Percentiles rank a stretch among this genome's conserved stretches.
phyloP scores from a whole-genome alignment of 768 basidiomycete species.

The Gautieria morchelliformis region DNA sequence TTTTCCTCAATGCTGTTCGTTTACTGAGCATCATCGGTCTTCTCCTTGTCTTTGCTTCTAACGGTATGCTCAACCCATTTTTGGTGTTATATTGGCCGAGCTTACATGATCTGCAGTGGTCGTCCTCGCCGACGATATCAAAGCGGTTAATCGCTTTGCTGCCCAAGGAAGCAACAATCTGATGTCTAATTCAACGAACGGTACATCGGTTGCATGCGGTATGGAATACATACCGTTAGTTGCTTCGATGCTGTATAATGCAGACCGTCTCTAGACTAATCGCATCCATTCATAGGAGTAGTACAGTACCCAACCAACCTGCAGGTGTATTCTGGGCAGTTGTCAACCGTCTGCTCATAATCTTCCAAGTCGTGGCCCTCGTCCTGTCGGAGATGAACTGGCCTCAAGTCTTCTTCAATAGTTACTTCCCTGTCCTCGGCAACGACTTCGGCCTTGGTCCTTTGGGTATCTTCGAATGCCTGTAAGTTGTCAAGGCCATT shows the following conservation, averaged over 20 bases:
- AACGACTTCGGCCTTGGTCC: conserved; percentile 77
- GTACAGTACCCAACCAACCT: conserved; percentile 84
- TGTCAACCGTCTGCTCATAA: conserved; percentile 77
- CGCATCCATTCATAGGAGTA: conserved; percentile 33
- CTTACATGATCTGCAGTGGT: conserved; percentile 34
- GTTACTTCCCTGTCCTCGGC: conserved; percentile 82
- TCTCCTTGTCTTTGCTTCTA: conserved; percentile 72
- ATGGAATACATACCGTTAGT: conserved; percentile 68
- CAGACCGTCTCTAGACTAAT: background rate
- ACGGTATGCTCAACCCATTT: background rate
- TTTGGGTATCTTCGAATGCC: conserved; percentile 78
- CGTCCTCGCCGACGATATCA: conserved; percentile 60
- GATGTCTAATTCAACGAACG: conserved; percentile 23
- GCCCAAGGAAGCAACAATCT: conserved; percentile 21
- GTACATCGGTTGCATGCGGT: conserved; percentile 34
- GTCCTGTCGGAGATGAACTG: conserved; percentile 78
- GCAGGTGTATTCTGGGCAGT: conserved; percentile 91
- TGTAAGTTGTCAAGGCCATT: conserved; percentile 37
- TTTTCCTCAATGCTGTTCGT: conserved; percentile 72
- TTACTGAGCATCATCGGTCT: conserved; percentile 71
- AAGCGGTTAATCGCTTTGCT: conserved; percentile 62
- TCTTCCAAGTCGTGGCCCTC: conserved; percentile 74
- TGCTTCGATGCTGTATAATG: conserved; percentile 2
- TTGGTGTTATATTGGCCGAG: conserved; percentile 13
- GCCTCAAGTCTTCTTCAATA: conserved; percentile 69